A percentile compares a stretch with the other conserved stretches of the same genome.
These are phyloP conservation scores for Stemphylium vesicarium DNA, from an alignment of 2,329 filamentous ascomycete genomes.

Conservation along the genomic window DNA sequence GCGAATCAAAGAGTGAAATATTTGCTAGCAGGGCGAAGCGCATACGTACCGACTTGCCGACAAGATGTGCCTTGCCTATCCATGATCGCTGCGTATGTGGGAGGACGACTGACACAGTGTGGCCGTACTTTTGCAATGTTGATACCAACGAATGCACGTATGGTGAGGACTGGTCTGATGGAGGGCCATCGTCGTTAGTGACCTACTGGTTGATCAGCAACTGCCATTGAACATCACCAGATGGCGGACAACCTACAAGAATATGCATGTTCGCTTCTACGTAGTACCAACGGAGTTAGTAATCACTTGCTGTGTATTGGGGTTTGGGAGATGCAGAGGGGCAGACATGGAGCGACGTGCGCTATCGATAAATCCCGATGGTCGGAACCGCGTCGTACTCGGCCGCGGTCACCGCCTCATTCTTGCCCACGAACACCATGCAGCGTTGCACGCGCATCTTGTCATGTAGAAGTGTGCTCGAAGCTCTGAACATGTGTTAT, in stretches of 20 bases:
- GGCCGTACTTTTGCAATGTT: slow-evolving; percentile 67
- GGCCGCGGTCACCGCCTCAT: slow-evolving; percentile 15
- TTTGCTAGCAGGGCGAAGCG: not conserved
- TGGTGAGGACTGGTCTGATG: slow-evolving; percentile 57
- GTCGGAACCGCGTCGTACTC: not conserved
- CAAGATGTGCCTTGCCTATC: slow-evolving; percentile 98
- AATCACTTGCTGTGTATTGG: slow-evolving; percentile 12
- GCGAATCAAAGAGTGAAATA: not conserved
- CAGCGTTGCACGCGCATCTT: not conserved
- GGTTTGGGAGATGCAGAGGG: slow-evolving; percentile 19
- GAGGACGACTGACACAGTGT: slow-evolving; percentile 88
- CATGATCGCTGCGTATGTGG: slow-evolving; percentile 92
- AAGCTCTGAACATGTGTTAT: not conserved
- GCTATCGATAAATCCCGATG: slow-evolving; percentile 30
- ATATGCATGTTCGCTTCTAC: slow-evolving; percentile 44
- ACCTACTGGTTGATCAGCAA: slow-evolving; percentile 43
- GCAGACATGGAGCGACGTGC: slow-evolving; percentile 27
- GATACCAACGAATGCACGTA: slow-evolving; percentile 57
- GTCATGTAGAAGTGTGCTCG: not conserved
- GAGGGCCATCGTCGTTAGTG: slow-evolving; percentile 60
- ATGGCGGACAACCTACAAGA: slow-evolving; percentile 33
- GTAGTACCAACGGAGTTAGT: not conserved
- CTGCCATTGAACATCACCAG: slow-evolving; percentile 2
- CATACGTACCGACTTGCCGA: slow-evolving; percentile 71
- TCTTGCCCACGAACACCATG: not conserved